These are phyloP conservation scores for Solanum microdontum DNA, from an alignment of 257 asterid species.

Conservation along the genomic window DNA sequence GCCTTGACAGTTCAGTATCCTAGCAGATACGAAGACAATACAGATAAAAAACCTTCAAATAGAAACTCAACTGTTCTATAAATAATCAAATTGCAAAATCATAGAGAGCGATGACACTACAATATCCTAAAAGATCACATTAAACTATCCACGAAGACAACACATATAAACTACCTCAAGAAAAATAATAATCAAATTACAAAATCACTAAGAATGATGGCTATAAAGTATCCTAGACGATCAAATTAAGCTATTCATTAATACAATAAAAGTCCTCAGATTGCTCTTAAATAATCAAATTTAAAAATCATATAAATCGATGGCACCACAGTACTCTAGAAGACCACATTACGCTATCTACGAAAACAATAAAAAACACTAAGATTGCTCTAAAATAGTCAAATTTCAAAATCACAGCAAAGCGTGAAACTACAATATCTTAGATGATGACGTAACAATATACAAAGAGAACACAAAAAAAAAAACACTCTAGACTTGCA, in stretches of 20 bases:
- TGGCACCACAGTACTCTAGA: neutral
- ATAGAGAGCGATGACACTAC: neutral
- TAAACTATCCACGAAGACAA: neutral
- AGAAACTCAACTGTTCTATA: neutral
- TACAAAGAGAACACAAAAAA: no score
- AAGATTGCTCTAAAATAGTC: no score
- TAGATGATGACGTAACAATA: no score
- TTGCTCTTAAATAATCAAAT: neutral
- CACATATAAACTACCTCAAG: neutral
- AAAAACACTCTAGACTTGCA: conserved; percentile 11
- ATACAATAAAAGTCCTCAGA: neutral
- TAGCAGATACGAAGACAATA: neutral
- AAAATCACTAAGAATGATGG: neutral
- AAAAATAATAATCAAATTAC: neutral
- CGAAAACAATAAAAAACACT: no score
- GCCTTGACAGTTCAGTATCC: neutral
- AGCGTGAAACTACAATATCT: no score
- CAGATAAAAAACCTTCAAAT: neutral
- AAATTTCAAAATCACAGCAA: no score
- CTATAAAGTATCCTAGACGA: neutral
- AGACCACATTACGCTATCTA: no score
- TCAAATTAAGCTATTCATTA: neutral
- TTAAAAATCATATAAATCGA: neutral
- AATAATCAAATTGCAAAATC: neutral
- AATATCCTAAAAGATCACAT: neutral